Evolutionary conservation across 2,329 filamentous ascomycete species (phyloP).

Genomic region (Sporothrix phasma): DNA sequence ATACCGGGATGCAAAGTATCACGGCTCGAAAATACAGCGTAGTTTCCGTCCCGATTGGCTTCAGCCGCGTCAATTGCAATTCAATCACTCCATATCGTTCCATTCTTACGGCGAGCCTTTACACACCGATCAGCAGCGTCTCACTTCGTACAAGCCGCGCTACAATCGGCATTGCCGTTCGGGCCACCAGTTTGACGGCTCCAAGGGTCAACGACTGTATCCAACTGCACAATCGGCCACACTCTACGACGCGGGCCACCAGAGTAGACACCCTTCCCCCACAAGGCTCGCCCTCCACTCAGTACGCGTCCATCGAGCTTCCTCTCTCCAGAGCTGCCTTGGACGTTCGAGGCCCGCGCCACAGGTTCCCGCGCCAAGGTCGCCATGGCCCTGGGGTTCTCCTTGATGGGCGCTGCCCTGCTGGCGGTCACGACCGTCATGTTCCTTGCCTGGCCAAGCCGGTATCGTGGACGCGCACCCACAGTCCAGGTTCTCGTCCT

Average conservation of each 20-base stretch:
- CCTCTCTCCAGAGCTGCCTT: too few species aligned
- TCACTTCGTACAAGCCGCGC: neutral
- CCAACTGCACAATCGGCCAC: too few species aligned
- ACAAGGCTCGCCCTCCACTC: too few species aligned
- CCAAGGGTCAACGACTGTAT: neutral
- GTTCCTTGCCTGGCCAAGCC: conserved; percentile 14
- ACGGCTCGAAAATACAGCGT: neutral
- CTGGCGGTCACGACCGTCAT: conserved; percentile 8
- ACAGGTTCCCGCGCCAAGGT: neutral
- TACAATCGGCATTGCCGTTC: neutral
- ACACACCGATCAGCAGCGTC: neutral
- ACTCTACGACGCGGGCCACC: too few species aligned
- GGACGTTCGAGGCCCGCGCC: neutral
- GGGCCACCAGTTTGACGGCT: neutral
- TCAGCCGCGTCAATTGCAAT: conserved; percentile 1
- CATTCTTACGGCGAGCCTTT: neutral
- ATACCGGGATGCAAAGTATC: neutral
- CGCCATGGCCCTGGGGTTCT: conserved; percentile 16
- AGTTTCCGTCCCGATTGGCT: neutral
- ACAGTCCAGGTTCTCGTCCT: conserved; percentile 76
- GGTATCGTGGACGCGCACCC: conserved; percentile 15
- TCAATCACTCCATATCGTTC: neutral
- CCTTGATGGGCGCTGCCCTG: conserved; percentile 14
- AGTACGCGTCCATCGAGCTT: too few species aligned
- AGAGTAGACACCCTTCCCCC: too few species aligned